Evolutionary conservation across 768 basidiomycete species (phyloP), one percentile per base, ranked within the genome.

Genomic region (Tylopilus sp.): DNA sequence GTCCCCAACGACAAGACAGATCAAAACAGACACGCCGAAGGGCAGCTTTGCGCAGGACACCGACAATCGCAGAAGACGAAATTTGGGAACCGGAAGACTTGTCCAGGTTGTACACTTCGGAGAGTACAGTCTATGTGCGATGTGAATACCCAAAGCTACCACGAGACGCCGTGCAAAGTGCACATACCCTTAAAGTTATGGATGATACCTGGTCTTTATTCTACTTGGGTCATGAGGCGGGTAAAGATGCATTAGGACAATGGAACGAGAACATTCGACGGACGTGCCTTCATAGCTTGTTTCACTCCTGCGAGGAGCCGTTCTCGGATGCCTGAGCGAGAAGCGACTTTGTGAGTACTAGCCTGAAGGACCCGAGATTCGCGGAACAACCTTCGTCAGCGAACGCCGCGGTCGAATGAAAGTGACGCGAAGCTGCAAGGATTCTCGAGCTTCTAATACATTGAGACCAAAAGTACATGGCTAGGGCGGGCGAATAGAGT

Each of bases 101-200:
- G 68, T 88, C 86, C 31, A 80, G 75, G 9, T 79, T 75, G 56
- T 88, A 81, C 3, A 89, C 75, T 51, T 89, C 87, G 10, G 87
- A 75, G 17, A 89, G 73, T 28, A 86, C 76, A 22, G 84, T 82
- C 86, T 88, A 54, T 35, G 42, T 39, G 28, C 13, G 23, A 17
- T 15, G 30, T 53, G 25, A 50, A 44, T 36, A 40, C 21, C 12
- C 22, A 33, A 47, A 50, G 28, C n/a, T 18, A 25, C n/a, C 31
- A 38, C 20, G 17, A 26, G 44, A 26, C 21, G 28, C 23, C 1
- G 56, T 46, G 33, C 2, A 17, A 12, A 13, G 22, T 0, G 6
- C 30, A 52, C 82, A 59, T 55, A 87, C 83, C 40, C 81, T 77
- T 57, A 82, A 66, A 22, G 79, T 79, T 39, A 75, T 84, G 18